Percentiles rank a stretch among this genome's conserved stretches.
phyloP scores from a whole-genome alignment of 108 stramenopile species.

The Cyclotella choctawhatcheeana region DNA sequence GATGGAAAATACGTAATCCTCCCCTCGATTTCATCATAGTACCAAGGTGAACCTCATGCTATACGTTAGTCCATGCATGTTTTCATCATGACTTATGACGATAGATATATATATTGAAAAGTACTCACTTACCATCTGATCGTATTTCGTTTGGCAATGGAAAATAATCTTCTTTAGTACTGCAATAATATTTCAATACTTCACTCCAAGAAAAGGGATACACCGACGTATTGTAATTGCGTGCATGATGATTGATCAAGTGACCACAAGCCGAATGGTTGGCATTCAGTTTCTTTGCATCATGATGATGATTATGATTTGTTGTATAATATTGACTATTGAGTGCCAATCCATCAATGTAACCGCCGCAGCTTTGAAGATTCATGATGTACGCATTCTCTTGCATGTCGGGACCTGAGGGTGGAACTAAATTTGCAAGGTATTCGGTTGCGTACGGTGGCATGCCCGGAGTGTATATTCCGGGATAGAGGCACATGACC shows the following conservation, averaged over 20 bases:
- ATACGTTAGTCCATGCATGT: too few species aligned
- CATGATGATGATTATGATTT: conserved; percentile 13
- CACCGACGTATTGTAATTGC: conserved; percentile 19
- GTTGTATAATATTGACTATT: conserved; percentile 16
- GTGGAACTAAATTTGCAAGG: conserved; percentile 27
- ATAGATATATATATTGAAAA: too few species aligned
- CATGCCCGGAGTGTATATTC: conserved; percentile 50
- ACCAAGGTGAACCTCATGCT: too few species aligned
- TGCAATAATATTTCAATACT: conserved; percentile 7
- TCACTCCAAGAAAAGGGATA: conserved; percentile 51
- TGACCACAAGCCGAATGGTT: conserved; percentile 60
- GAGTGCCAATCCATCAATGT: conserved; percentile 44
- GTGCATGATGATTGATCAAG: conserved; percentile 51
- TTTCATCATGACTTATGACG: too few species aligned
- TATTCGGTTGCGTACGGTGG: conserved; percentile 24
- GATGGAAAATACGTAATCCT: conserved; percentile 27
- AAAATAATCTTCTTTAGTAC: not conserved
- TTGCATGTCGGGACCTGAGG: conserved; percentile 19
- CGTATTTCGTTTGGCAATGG: conserved; percentile 45
- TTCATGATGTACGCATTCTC: conserved; percentile 62
- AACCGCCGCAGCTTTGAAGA: conserved; percentile 41
- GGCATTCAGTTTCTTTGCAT: conserved; percentile 20
- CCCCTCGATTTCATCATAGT: conserved; percentile 27
- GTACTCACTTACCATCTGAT: conserved; percentile 43
- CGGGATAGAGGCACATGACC: conserved; percentile 53